Conservation (phyloP, 129 eudicot genomes). For the Saussurea involucrata region DNA sequence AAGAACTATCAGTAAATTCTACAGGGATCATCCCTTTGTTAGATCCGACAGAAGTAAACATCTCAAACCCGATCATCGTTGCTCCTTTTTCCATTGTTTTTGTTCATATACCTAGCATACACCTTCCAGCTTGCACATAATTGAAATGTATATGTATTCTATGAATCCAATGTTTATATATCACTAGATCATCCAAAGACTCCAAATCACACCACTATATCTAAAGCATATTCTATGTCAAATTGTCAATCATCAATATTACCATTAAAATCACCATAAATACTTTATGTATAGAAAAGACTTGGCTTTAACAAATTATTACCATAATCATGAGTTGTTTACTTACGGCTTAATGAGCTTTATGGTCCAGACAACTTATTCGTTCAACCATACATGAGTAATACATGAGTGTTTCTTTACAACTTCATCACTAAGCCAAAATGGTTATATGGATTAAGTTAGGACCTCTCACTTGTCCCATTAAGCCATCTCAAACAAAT, state of each 20-base stretch:
- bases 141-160: background rate
- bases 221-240: background rate
- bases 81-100: constrained; percentile 72
- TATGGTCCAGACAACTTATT: background rate
- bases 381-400: background rate
- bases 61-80: constrained; percentile 39
- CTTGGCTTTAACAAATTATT: background rate
- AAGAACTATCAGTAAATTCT: constrained; percentile 38
- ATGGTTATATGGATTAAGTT: background rate
- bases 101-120: constrained; percentile 47
- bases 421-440: background rate
- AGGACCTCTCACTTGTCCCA: background rate
- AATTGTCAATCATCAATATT: background rate
- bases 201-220: background rate
- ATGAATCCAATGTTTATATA: too few species aligned
- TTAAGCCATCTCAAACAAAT: background rate
- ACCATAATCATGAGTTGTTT: background rate
- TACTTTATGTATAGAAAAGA: background rate
- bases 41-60: constrained; percentile 40
- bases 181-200: too few species aligned
- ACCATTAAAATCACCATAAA: background rate
- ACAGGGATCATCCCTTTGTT: constrained; percentile 56
- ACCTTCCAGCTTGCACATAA: constrained; percentile 51
- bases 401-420: background rate
- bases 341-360: background rate